These are phyloP conservation scores for Emergomyces orientalis DNA, from an alignment of 2,329 filamentous ascomycete species.

Conservation along the genomic window DNA sequence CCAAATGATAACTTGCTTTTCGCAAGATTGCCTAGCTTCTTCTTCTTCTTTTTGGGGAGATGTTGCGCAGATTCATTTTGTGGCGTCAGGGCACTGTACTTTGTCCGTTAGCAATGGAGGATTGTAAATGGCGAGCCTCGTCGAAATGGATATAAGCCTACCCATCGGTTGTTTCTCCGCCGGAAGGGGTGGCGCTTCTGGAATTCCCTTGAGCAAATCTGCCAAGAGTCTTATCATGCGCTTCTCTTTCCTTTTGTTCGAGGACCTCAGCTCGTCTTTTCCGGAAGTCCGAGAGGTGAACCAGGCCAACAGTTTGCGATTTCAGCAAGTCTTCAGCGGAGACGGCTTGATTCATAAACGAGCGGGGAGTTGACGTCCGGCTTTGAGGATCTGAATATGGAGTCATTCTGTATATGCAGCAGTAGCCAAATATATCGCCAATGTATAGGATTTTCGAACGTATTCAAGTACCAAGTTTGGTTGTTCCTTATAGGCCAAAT, in stretches of 20 bases:
- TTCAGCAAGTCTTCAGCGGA: conserved; percentile 75
- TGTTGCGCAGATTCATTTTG: conserved; percentile 30
- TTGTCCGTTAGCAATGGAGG: conserved; percentile 43
- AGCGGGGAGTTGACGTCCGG: conserved; percentile 38
- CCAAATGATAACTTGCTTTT: conserved; percentile 55
- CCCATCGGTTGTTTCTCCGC: conserved; percentile 46
- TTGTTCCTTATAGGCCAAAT: neutral
- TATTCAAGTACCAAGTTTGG: neutral
- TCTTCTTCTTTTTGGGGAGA: conserved; percentile 48
- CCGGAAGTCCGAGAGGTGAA: conserved; percentile 85
- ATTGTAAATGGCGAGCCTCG: neutral
- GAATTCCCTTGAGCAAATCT: conserved; percentile 37
- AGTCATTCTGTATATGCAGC: conserved; percentile 9
- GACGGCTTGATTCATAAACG: conserved; percentile 64
- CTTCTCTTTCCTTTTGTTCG: conserved; percentile 78
- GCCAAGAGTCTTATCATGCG: conserved; percentile 51
- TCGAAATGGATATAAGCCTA: conserved; percentile 35
- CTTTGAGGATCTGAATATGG: conserved; percentile 29
- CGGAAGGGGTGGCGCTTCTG: conserved; percentile 43
- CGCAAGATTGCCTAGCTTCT: conserved; percentile 44
- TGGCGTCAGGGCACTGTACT: conserved; percentile 48
- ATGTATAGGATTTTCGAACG: neutral
- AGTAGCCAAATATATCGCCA: neutral
- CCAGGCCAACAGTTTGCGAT: conserved; percentile 79
- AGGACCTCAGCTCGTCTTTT: conserved; percentile 92